A percentile compares a stretch with the other conserved stretches of the same genome.
These are phyloP conservation scores for Capsicum baccatum DNA, from an alignment of 257 asterid species.

Conservation along the genomic window DNA sequence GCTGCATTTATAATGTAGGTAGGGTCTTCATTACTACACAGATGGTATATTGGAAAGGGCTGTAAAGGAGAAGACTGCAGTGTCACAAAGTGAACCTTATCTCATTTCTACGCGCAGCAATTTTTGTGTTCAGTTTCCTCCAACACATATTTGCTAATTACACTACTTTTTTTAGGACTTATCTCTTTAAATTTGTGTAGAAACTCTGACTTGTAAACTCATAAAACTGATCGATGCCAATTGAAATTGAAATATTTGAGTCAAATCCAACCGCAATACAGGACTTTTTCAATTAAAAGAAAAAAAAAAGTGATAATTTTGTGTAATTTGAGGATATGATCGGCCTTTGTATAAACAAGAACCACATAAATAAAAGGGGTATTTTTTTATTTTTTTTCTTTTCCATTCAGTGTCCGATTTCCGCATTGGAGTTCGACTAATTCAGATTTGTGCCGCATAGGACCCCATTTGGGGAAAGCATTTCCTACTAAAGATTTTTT, in stretches of 20 bases:
- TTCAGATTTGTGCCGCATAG: no score
- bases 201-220: background rate
- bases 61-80: no score
- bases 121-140: background rate
- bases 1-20: background rate
- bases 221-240: background rate
- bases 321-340: background rate
- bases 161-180: background rate
- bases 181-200: background rate
- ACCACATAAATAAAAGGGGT: conserved; percentile 3
- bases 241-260: background rate
- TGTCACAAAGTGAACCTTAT: background rate
- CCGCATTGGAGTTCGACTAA: no score
- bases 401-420: no score
- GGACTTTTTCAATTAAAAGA: background rate
- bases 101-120: background rate
- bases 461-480: no score
- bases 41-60: background rate
- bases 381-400: no score
- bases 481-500: no score
- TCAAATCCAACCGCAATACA: conserved; percentile 32
- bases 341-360: background rate
- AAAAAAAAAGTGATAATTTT: background rate
- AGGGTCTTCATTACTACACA: background rate
- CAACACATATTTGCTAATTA: background rate